These are phyloP conservation scores for Phytophthora europaea DNA, from an alignment of 352 stramenopile genomes.

Conservation along the genomic window DNA sequence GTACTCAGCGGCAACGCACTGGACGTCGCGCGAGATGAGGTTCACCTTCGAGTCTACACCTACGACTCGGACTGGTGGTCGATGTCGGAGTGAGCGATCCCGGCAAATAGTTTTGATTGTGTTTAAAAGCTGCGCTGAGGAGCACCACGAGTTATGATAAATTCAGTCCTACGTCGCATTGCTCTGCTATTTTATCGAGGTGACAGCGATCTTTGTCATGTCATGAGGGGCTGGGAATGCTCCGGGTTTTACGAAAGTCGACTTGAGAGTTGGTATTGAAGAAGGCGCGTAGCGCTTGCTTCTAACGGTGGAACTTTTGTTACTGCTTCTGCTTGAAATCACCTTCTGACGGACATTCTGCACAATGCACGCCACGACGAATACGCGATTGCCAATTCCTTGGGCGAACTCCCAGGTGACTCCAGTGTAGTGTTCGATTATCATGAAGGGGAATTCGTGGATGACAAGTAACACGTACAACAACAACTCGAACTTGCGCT, in stretches of 20 bases:
- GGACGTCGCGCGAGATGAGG: conserved; percentile 41
- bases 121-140: conserved; percentile 13
- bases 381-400: conserved; percentile 16
- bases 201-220: conserved; percentile 7
- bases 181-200: not conserved
- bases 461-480: conserved; percentile 25
- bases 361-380: conserved; percentile 24
- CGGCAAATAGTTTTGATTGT: conserved; percentile 19
- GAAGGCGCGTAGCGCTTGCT: conserved; percentile 1
- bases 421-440: conserved; percentile 16
- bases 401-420: conserved; percentile 31
- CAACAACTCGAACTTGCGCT: conserved; percentile 25
- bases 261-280: not conserved
- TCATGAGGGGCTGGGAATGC: not conserved
- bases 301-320: not conserved
- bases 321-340: conserved; percentile 5
- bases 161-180: not conserved
- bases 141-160: not conserved
- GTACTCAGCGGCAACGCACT: conserved; percentile 28
- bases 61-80: conserved; percentile 34
- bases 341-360: conserved; percentile 27
- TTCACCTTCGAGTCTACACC: conserved; percentile 25
- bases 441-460: conserved; percentile 27
- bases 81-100: conserved; percentile 9
- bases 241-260: not conserved